Evolutionary conservation across 2,329 filamentous ascomycete species (phyloP), one percentile per base, ranked within the genome.

Genomic region (Colletotrichum simmondsii): DNA sequence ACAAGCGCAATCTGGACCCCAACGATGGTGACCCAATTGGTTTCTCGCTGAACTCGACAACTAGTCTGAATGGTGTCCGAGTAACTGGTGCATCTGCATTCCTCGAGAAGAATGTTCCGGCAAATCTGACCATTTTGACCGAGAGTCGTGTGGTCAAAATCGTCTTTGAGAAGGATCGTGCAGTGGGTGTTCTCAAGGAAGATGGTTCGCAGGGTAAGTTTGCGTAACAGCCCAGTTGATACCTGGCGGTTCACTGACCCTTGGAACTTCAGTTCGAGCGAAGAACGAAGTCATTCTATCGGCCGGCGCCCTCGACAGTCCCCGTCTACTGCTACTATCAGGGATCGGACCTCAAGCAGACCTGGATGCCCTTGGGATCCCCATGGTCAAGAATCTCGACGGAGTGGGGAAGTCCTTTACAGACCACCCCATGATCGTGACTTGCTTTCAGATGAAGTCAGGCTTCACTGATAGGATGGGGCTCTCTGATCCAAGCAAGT

Each of bases 131-230:
- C 28, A 88, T 98, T 73, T 86, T 98, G 73, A 97, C 94, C 79
- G 92, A 97, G 79, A 93, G 94, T 28, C 97, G 94, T 91, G 95
- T 97, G 72, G 93, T 91, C 81, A 94, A 92, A 81, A 85, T 98
- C 79, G 93, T 96, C 76, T 89, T 97, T 61, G 84, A 87, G 64
- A 89, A 89, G 75, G 89, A 91, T 78, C 89, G 87, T 58, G 94
- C 94, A 73, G 92, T 89, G 12, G 93, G 94, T 5, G 58, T 69
- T 54, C 19, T 46, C 11, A 64, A 53, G n/a, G 65, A 57, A 16
- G 58, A 69, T 8, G 65, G 65, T 24, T 63, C 69, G n/a, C 26
- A 46, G 22, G 12, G 71, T 65, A 22, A 63, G 71, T 32, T 1
- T 5, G 2, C n/a, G 3, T 11, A 12, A 22, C 0, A 14, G 0